Percentiles rank a stretch among this genome's conserved stretches.
These are phyloP conservation scores for Theileria parva DNA, from an alignment of 169 alveolate species.

Conservation along the genomic window DNA sequence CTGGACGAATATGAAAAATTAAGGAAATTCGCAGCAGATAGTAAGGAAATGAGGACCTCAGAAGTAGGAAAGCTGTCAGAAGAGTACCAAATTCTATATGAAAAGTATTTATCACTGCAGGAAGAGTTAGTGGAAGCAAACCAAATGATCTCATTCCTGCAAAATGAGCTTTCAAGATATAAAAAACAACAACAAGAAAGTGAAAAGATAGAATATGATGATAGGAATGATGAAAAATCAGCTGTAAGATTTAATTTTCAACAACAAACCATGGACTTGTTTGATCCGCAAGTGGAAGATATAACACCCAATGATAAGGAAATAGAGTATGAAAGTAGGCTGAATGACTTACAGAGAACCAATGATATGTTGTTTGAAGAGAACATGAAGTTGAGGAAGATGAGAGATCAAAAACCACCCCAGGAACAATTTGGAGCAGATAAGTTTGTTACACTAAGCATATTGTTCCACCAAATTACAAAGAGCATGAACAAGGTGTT, in stretches of 20 bases:
- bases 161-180: neutral
- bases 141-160: neutral
- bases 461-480: constrained; percentile 21
- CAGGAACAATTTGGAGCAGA: constrained; percentile 21
- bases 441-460: constrained; percentile 16
- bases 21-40: constrained; percentile 17
- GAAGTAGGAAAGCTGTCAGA: constrained; percentile 12
- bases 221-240: neutral
- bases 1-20: constrained; percentile 12
- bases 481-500: constrained; percentile 5
- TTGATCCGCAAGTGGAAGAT: constrained; percentile 5
- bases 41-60: constrained; percentile 17
- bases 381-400: constrained; percentile 6
- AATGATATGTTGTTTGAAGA: constrained; percentile 4
- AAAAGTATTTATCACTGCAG: constrained; percentile 16
- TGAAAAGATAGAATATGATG: neutral
- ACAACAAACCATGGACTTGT: neutral
- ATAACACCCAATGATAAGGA: neutral
- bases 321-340: constrained; percentile 6
- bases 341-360: neutral
- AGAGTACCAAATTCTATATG: constrained; percentile 24
- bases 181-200: neutral
- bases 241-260: neutral
- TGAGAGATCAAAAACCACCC: neutral
- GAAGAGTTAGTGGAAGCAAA: constrained; percentile 3